Base-by-base conservation (phyloP, 768 basidiomycete genomes). In the Lactifluus subvellereus region DNA sequence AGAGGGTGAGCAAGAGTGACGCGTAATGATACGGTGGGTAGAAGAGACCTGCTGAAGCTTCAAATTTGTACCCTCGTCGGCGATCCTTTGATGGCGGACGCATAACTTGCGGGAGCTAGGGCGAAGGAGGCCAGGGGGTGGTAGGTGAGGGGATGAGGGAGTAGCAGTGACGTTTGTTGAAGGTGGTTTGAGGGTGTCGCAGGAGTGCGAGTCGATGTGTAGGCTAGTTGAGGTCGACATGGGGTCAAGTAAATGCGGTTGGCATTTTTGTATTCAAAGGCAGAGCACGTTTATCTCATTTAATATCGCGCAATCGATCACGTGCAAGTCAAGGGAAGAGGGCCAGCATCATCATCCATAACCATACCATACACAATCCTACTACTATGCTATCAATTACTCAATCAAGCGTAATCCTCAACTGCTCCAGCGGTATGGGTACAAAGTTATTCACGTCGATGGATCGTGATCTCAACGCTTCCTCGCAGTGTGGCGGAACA, bases 371-470 rank as follows among this genome's bases (percentile, higher is more conserved):
- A 61, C 60, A 62, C 59, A 48, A 43, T 27, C 4, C 35, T 40
- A 20, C 40, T 51, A 30, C 40, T 51, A 47, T 32, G 16, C 13
- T 35, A 16, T 37, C 40, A 53, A 53, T 47, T 43, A 59, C 48
- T 67, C 65, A 94, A 76, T 98, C 94, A 77, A 98, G 83, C 75
- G 88, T 86, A 77, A 98, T 93, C 80, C 87, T 87, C 78, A 98
- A 78, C 76, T 97, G 87, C 74, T 98, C 95, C 75, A 94, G 80
- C 75, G 96, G 94, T 88, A 98, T 96, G 75, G 97, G 97, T 75
- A 88, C 89, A 79, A 98, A 98, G 68, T 84, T 85, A 72, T 95
- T 87, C 74, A 98, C 76, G 74, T 88, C 83, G 78, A 98, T 91
- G 52, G 85, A 86, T 76, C 91, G 86, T 68, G 83, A 87, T 77